Evolutionary conservation across 1,284 basidiomycete genomes (phyloP).

Genomic region (Coriolopsis trogii): DNA sequence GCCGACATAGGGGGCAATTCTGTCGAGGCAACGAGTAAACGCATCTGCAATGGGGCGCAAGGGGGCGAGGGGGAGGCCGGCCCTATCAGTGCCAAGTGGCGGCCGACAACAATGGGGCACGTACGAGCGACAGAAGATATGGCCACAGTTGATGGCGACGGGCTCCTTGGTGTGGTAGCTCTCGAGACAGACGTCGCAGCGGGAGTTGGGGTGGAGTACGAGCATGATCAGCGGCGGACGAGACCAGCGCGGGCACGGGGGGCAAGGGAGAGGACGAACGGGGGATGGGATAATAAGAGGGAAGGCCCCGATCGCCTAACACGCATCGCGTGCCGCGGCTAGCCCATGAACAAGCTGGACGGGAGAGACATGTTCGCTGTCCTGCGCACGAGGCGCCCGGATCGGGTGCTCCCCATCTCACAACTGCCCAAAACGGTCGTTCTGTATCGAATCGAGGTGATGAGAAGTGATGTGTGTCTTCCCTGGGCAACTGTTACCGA

Average conservation of each 20-base stretch:
- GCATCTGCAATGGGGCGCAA: constrained; percentile 25
- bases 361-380: constrained; percentile 29
- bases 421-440: constrained; percentile 24
- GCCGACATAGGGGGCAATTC: constrained; percentile 34
- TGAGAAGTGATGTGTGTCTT: constrained; percentile 19
- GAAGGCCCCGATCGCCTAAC: constrained; percentile 34
- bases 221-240: constrained; percentile 40
- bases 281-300: constrained; percentile 34
- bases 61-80: constrained; percentile 1
- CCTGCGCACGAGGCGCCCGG: constrained; percentile 30
- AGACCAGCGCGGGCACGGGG: constrained; percentile 32
- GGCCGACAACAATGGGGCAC: constrained; percentile 2
- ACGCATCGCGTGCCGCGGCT: constrained; percentile 35
- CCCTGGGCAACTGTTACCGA: constrained; percentile 29
- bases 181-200: constrained; percentile 53
- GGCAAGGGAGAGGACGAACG: constrained; percentile 18
- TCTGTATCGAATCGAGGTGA: constrained; percentile 22
- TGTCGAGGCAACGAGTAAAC: constrained; percentile 27
- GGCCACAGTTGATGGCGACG: constrained; percentile 47
- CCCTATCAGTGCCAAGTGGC: background rate
- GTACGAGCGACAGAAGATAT: constrained; percentile 43
- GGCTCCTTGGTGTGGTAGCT: constrained; percentile 41
- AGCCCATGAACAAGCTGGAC: constrained; percentile 29
- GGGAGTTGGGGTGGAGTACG: constrained; percentile 46
- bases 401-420: constrained; percentile 35